These are phyloP conservation scores for Lolium rigidum DNA, from an alignment of 176 grass and related monocot genomes.

Conservation along the genomic window DNA sequence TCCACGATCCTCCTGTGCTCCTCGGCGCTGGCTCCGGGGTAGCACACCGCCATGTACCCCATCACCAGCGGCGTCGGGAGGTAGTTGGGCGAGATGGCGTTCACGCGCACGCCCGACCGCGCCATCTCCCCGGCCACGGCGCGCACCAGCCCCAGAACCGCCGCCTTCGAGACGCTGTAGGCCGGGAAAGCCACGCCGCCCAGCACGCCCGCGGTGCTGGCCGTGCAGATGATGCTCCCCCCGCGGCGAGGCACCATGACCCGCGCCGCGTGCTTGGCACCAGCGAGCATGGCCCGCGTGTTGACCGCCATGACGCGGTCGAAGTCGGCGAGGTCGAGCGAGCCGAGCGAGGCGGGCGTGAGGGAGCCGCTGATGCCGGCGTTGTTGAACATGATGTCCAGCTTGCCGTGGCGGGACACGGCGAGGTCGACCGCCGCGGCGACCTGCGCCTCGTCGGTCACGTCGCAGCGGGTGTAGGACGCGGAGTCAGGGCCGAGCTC, in stretches of 20 bases:
- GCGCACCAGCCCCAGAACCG: background rate
- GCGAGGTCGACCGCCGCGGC: constrained; percentile 51
- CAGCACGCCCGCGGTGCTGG: constrained; percentile 28
- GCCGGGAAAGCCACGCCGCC: background rate
- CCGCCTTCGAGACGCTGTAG: constrained; percentile 30
- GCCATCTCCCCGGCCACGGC: constrained; percentile 37
- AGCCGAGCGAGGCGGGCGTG: background rate
- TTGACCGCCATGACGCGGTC: constrained; percentile 64
- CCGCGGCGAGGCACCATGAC: constrained; percentile 61
- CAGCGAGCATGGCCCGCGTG: constrained; percentile 35
- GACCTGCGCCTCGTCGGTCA: constrained; percentile 49
- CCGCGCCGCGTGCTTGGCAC: constrained; percentile 69
- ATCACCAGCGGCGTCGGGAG: constrained; percentile 48
- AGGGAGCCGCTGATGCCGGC: constrained; percentile 35
- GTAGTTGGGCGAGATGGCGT: constrained; percentile 56
- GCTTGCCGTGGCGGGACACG: constrained; percentile 42
- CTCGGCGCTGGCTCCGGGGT: background rate
- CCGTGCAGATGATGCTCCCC: constrained; percentile 55
- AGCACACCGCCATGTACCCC: background rate
- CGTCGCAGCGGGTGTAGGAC: constrained; percentile 46
- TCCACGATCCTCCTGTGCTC: constrained; percentile 37
- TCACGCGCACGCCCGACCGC: constrained; percentile 63
- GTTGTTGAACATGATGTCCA: constrained; percentile 69
- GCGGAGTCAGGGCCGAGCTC: constrained; percentile 21
- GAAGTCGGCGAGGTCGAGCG: constrained; percentile 49